These are phyloP conservation scores for Luffa aegyptiaca DNA, from an alignment of 306 rosid species.

Conservation along the genomic window DNA sequence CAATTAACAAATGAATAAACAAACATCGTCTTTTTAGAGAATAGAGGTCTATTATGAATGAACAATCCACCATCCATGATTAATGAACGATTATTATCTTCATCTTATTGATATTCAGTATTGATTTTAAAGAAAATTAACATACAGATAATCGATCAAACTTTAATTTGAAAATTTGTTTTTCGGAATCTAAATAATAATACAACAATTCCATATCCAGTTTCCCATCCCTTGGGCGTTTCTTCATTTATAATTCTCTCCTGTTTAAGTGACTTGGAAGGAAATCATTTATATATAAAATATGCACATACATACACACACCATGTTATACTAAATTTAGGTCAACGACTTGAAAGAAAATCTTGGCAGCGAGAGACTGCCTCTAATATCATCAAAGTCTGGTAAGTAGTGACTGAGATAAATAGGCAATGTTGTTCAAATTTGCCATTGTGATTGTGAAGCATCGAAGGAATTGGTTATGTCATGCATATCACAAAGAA, in stretches of 20 bases:
- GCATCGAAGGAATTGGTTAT: slow-evolving; percentile 1
- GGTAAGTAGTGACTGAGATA: neutral
- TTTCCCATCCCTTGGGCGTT: neutral
- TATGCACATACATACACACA: too few relatives aligned
- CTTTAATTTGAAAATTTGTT: neutral
- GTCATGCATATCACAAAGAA: neutral
- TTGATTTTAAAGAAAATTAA: too few relatives aligned
- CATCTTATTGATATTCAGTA: too few relatives aligned
- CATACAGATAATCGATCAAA: neutral
- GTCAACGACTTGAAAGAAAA: too few relatives aligned
- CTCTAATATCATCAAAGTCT: neutral
- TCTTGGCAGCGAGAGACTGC: neutral
- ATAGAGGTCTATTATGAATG: too few relatives aligned
- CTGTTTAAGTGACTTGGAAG: neutral
- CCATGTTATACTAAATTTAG: too few relatives aligned
- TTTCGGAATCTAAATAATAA: neutral
- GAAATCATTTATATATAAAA: neutral
- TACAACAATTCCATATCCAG: neutral
- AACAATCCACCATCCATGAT: neutral
- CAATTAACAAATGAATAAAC: too few relatives aligned
- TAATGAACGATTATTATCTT: neutral
- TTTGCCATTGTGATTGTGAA: neutral
- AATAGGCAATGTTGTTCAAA: neutral
- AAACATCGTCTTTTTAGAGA: neutral
- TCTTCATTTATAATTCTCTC: neutral